A percentile compares a stretch with the other conserved stretches of the same genome.
These are phyloP conservation scores for Bidens hawaiensis DNA, from an alignment of 140 eudicot species.

Conservation along the genomic window DNA sequence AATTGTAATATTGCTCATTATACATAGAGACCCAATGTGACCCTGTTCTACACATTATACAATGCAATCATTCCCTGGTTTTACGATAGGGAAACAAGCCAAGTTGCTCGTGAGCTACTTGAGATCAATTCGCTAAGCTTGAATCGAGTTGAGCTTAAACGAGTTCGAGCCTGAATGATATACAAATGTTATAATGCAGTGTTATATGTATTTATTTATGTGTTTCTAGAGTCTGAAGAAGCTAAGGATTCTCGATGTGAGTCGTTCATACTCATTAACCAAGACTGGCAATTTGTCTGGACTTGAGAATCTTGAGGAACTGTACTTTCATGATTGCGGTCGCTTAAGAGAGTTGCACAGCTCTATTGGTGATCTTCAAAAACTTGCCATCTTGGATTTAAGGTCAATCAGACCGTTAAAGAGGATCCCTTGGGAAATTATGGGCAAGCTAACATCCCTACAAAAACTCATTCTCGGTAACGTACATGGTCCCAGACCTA, in stretches of 20 bases:
- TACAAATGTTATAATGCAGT: too few species aligned
- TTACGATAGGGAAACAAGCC: too few species aligned
- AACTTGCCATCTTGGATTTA: conserved; percentile 7
- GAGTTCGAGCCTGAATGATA: too few species aligned
- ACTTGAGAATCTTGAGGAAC: conserved; percentile 14
- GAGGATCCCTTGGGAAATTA: conserved; percentile 12
- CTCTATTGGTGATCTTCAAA: conserved; percentile 13
- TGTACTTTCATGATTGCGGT: neutral
- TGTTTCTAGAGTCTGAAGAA: conserved; percentile 9
- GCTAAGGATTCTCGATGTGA: conserved; percentile 10
- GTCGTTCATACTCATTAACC: neutral
- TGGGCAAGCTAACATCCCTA: conserved; percentile 10
- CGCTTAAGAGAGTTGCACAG: conserved; percentile 8
- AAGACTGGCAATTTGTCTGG: conserved; percentile 9
- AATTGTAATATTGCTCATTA: too few species aligned
- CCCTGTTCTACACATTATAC: too few species aligned
- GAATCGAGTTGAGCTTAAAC: too few species aligned
- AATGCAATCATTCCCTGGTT: too few species aligned
- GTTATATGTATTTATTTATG: neutral
- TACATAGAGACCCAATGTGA: too few species aligned
- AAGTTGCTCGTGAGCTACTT: too few species aligned
- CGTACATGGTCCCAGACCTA: neutral
- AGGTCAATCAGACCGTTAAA: neutral
- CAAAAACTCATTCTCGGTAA: neutral
- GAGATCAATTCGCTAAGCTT: too few species aligned